Base-by-base conservation (phyloP, 352 stramenopile species). In the Globisporangium emineosum region DNA sequence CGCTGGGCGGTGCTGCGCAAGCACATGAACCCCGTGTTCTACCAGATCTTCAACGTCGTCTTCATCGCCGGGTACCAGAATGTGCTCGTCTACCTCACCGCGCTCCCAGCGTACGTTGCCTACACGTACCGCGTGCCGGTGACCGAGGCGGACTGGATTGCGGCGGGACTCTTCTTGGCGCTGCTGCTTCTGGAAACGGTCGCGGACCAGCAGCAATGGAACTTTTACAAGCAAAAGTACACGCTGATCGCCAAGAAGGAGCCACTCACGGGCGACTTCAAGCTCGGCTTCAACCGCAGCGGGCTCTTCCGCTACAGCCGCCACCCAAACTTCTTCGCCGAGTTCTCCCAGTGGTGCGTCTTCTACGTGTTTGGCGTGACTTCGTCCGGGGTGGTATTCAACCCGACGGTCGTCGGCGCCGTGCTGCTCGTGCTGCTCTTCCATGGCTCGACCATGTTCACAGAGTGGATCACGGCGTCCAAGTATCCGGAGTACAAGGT, bases 281-380 rank as follows among this genome's bases (percentile, higher is more conserved):
- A 83, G 59, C 70, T 70, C 25, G 88, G 88, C 8, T 95, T 91
- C 76, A 93, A 89, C 73, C 80, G 81, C 65, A 94, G 84, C 35
- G 91, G 92, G 19, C 73, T 98, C 3, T 98, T 97, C 72, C 73
- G 81, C 23, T 96, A 97, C 70, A 92, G 93, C 45, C 89, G 92
- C 45, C 96, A 98, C 71, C 91, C 93, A n/a, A 97, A 97, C 62
- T 98, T 98, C 75, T 94, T 96, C 40, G 85, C 76, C 9, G 93
- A 98, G 67, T 91, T 97, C 68, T 73, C 63, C 13, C 71, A 97
- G 50, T 98, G 93, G 93, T 96, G 94, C 65, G 81, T 79, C 4
- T 97, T 94, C 68, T 97, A 97, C 67, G 64, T 96, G 7, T 98
- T 98, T 70, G 89, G 83, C 37, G 69, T 97, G n/a, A 72, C 83